Percentiles rank a stretch among this genome's conserved stretches.
Evolutionary conservation across 2,329 filamentous ascomycete genomes (phyloP).

Genomic region (Colletotrichum plurivorum): DNA sequence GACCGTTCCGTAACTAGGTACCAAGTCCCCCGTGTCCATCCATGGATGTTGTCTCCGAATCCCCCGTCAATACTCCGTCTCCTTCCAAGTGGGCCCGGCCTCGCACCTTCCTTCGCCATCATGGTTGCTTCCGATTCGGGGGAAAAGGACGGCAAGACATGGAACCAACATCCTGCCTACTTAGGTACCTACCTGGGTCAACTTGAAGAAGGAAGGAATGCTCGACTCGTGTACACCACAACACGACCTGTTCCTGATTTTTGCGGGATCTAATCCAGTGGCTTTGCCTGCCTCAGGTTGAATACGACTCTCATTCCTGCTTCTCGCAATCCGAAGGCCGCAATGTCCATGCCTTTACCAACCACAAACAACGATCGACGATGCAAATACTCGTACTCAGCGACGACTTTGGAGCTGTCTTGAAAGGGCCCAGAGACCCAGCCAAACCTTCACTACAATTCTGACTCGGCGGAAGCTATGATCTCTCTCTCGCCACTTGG

Average conservation of each 20-base stretch:
- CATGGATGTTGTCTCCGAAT: conserved; percentile 2
- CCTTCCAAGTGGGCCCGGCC: conserved; percentile 24
- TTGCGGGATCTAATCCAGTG: too few relatives aligned
- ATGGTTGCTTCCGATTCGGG: not conserved
- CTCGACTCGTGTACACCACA: too few relatives aligned
- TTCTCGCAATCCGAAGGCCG: too few relatives aligned
- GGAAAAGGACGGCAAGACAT: not conserved
- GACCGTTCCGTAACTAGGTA: conserved; percentile 6
- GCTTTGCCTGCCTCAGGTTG: too few relatives aligned
- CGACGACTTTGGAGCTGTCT: too few relatives aligned
- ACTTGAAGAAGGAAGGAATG: too few relatives aligned
- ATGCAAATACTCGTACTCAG: too few relatives aligned
- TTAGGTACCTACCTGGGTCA: not conserved
- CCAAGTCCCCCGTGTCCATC: conserved; percentile 3
- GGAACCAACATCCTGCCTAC: not conserved
- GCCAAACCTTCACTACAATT: not conserved
- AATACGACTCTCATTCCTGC: too few relatives aligned
- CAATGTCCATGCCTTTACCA: too few relatives aligned
- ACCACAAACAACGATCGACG: too few relatives aligned
- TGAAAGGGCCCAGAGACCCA: not conserved
- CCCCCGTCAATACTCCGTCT: conserved; percentile 21
- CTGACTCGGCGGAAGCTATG: conserved; percentile 13
- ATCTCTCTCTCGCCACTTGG: conserved; percentile 22
- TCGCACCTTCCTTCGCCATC: not conserved
- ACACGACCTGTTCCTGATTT: too few relatives aligned